Conservation (phyloP, 352 stramenopile genomes). For the Phytophthora cryptogea region DNA sequence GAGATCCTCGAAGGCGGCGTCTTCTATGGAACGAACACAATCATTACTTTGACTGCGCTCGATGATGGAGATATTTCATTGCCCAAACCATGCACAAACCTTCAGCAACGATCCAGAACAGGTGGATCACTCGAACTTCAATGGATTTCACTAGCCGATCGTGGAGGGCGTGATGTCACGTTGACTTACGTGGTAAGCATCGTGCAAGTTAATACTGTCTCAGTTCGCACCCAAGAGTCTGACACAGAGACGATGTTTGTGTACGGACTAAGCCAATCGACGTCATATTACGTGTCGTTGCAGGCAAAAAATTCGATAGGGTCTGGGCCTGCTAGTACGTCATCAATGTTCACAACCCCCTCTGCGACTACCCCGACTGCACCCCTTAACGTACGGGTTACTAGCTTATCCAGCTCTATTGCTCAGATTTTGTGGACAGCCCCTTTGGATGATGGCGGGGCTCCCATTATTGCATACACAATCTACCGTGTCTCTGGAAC, state of each 20-base stretch:
- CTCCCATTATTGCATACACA: conserved; percentile 49
- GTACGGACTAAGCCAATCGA: conserved; percentile 54
- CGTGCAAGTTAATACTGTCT: not conserved
- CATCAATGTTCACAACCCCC: conserved; percentile 33
- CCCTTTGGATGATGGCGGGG: conserved; percentile 54
- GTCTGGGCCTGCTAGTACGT: conserved; percentile 21
- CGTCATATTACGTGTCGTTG: conserved; percentile 48
- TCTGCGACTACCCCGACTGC: conserved; percentile 29
- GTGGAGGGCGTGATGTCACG: conserved; percentile 30
- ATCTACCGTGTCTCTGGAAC: conserved; percentile 39
- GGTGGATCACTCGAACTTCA: conserved; percentile 47
- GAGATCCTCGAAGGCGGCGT: conserved; percentile 43
- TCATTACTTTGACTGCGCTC: conserved; percentile 40
- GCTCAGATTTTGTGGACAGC: conserved; percentile 50
- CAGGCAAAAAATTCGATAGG: conserved; percentile 40
- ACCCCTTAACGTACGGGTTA: conserved; percentile 36
- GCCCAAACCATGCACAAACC: conserved; percentile 43
- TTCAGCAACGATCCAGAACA: conserved; percentile 31
- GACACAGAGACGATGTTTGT: conserved; percentile 20
- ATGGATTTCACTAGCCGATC: conserved; percentile 50
- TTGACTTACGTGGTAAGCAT: conserved; percentile 43
- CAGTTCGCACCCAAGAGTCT: conserved; percentile 9
- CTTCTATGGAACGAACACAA: conserved; percentile 17
- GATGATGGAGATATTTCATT: conserved; percentile 63
- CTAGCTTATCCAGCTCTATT: conserved; percentile 43